Percentiles rank a stretch among this genome's conserved stretches.
Evolutionary conservation across 192 early-diverging fungal species (phyloP).

Genomic region (Rhizoclosmatium globosum): DNA sequence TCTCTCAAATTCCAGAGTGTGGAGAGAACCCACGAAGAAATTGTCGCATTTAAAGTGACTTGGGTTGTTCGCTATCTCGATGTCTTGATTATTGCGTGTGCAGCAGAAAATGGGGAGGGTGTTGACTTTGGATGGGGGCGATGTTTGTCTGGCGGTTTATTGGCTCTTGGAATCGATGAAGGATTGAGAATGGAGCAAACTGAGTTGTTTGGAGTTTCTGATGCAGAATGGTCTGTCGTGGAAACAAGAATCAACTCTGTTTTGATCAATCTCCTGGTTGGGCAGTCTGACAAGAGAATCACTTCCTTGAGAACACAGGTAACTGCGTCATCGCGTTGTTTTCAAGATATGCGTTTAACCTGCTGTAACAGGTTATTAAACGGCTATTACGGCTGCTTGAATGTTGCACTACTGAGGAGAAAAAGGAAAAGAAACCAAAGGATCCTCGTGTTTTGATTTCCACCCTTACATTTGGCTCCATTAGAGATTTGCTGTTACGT

Average conservation of each 20-base stretch:
- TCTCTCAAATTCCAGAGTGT: not conserved
- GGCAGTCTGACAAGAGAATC: not conserved
- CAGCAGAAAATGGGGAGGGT: not conserved
- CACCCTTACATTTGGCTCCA: not conserved
- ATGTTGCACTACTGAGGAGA: not conserved
- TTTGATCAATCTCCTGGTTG: not conserved
- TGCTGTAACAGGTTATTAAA: conserved; percentile 2
- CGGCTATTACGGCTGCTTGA: conserved; percentile 6
- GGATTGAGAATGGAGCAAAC: not conserved
- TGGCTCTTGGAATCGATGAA: not conserved
- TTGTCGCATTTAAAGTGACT: not conserved
- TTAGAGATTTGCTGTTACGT: not conserved
- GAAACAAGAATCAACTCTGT: not conserved
- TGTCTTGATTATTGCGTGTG: conserved; percentile 28
- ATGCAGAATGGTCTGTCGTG: not conserved
- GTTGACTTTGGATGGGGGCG: conserved; percentile 1
- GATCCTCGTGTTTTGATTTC: not conserved
- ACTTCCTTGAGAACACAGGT: not conserved
- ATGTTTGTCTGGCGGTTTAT: not conserved
- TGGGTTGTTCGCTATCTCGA: conserved; percentile 24
- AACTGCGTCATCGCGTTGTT: too few species aligned
- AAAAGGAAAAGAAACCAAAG: not conserved
- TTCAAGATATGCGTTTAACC: too few species aligned
- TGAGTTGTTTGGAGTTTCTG: not conserved
- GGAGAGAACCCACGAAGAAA: not conserved